phyloP scores from a whole-genome alignment of 805 yeast genomes.

The Candida ovalis region DNA sequence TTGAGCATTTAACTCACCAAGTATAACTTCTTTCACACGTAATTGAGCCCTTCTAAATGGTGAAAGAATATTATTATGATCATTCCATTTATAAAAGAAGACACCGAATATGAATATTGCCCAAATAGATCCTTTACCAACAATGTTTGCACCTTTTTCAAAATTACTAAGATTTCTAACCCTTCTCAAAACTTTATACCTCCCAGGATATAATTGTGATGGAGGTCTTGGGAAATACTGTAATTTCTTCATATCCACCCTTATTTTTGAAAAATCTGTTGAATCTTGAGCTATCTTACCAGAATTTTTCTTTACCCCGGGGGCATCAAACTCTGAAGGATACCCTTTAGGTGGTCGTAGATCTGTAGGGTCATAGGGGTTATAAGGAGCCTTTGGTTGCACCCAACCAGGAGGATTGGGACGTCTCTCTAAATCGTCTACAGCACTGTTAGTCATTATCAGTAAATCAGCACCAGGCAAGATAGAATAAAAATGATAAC shows the following conservation, averaged over 20 bases:
- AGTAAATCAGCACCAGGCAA: neutral
- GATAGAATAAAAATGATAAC: neutral
- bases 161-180: constrained; percentile 51
- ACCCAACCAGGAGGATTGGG: constrained; percentile 80
- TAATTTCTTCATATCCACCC: constrained; percentile 68
- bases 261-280: constrained; percentile 61
- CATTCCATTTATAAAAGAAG: constrained; percentile 82
- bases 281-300: constrained; percentile 56
- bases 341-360: constrained; percentile 78
- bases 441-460: neutral
- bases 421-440: constrained; percentile 46
- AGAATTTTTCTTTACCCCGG: constrained; percentile 51
- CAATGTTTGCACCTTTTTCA: constrained; percentile 55
- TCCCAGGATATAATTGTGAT: constrained; percentile 73
- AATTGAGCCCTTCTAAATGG: constrained; percentile 63
- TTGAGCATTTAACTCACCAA: constrained; percentile 52
- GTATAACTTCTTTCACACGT: constrained; percentile 45
- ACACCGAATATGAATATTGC: constrained; percentile 54
- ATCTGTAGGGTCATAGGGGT: constrained; percentile 79
- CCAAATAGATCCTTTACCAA: constrained; percentile 48
- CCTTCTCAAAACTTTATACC: constrained; percentile 64
- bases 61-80: constrained; percentile 70
- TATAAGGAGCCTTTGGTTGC: constrained; percentile 79
- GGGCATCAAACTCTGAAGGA: constrained; percentile 74
- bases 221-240: constrained; percentile 78